Percentiles rank a stretch among this genome's conserved stretches.
Evolutionary conservation across 768 basidiomycete species (phyloP).

Genomic region (Harrya chromipes): DNA sequence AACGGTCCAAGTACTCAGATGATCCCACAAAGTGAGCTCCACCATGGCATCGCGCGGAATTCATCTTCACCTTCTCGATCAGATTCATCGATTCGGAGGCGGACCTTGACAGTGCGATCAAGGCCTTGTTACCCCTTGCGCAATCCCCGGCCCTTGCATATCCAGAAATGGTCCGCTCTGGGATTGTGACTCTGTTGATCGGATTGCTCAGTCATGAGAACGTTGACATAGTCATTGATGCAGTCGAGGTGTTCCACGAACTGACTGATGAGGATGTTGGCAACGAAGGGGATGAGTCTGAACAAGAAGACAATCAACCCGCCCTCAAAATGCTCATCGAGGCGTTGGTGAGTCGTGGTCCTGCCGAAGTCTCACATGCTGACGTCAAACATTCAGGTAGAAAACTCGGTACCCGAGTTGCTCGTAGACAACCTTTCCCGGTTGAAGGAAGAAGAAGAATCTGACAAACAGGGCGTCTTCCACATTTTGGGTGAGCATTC

Average conservation of each 20-base stretch:
- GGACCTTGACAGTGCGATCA: slow-evolving; percentile 85
- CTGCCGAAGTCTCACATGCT: background rate
- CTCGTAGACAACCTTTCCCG: slow-evolving; percentile 86
- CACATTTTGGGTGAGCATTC: slow-evolving; percentile 71
- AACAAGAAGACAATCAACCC: slow-evolving; percentile 56
- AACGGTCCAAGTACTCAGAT: slow-evolving; percentile 91
- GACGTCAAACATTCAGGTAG: slow-evolving; percentile 49
- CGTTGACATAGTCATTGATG: slow-evolving; percentile 94
- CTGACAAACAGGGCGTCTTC: slow-evolving; percentile 89
- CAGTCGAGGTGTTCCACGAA: slow-evolving; percentile 89
- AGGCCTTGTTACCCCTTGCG: slow-evolving; percentile 83
- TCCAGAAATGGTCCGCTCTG: slow-evolving; percentile 82
- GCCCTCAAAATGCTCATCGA: slow-evolving; percentile 75
- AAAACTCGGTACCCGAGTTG: slow-evolving; percentile 81
- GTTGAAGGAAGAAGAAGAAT: slow-evolving; percentile 88
- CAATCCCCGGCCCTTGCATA: slow-evolving; percentile 83
- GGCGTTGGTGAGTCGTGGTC: slow-evolving; percentile 56
- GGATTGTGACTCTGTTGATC: slow-evolving; percentile 64
- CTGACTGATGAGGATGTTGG: slow-evolving; percentile 96
- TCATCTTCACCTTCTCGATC: slow-evolving; percentile 12
- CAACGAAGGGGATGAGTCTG: slow-evolving; percentile 67
- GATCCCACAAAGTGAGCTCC: slow-evolving; percentile 80
- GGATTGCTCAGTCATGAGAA: slow-evolving; percentile 95
- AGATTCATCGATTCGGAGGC: slow-evolving; percentile 99
- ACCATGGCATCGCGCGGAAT: background rate